Evolutionary conservation across 208 protist species (phyloP).

Genomic region (Crithidia fasciculata): DNA sequence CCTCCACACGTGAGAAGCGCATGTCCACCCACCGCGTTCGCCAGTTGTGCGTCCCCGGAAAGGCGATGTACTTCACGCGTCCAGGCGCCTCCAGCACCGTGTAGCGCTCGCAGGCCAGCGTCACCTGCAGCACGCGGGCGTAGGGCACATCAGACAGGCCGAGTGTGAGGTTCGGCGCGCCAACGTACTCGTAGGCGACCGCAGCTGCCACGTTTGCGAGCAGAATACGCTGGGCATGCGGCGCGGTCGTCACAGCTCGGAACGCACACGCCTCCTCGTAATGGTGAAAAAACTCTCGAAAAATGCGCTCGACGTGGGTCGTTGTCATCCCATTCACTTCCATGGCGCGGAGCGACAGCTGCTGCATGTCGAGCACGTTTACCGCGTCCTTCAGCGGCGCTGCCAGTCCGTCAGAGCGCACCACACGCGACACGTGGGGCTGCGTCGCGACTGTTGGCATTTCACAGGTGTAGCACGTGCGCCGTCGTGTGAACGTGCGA

Average conservation of each 20-base stretch:
- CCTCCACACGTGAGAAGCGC: slow-evolving; percentile 36
- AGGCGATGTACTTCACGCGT: slow-evolving; percentile 74
- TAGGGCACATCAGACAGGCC: slow-evolving; percentile 75
- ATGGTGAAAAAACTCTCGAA: slow-evolving; percentile 51
- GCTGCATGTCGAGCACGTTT: slow-evolving; percentile 41
- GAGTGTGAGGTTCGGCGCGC: slow-evolving; percentile 63
- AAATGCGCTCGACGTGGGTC: slow-evolving; percentile 47
- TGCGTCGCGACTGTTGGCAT: slow-evolving; percentile 68
- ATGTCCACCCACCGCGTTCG: slow-evolving; percentile 64
- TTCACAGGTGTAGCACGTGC: slow-evolving; percentile 53
- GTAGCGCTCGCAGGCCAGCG: slow-evolving; percentile 46
- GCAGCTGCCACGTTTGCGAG: slow-evolving; percentile 58
- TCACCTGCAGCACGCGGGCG: slow-evolving; percentile 58
- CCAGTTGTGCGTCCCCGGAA: slow-evolving; percentile 86
- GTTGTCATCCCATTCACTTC: slow-evolving; percentile 39
- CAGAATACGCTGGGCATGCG: slow-evolving; percentile 54
- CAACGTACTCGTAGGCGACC: slow-evolving; percentile 73
- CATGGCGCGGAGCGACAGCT: slow-evolving; percentile 39
- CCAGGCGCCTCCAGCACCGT: slow-evolving; percentile 74
- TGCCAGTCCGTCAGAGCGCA: slow-evolving; percentile 32
- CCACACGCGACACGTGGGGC: slow-evolving; percentile 56
- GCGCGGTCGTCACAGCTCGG: slow-evolving; percentile 31
- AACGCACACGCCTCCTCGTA: slow-evolving; percentile 65
- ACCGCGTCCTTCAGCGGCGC: slow-evolving; percentile 17
- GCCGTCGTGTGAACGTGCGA: slow-evolving; percentile 48